Base-by-base conservation (phyloP, 805 yeast species). In the Wickerhamiella occidentalis region DNA sequence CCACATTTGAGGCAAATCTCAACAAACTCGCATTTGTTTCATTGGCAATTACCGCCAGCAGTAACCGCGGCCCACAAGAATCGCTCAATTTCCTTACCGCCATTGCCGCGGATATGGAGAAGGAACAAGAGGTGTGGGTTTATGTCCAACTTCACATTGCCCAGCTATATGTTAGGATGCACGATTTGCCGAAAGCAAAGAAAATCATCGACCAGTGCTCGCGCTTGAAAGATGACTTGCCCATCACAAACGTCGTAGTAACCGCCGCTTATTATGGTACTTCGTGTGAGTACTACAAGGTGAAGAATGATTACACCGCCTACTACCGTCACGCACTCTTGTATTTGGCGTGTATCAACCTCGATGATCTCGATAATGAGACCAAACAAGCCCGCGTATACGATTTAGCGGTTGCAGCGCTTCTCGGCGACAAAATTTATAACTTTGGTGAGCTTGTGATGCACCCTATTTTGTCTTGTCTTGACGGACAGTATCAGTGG, bases 391-490 rank as follows among this genome's bases (percentile, higher is more conserved):
- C 68, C 50, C 64, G 80, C 47, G 84, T 85, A 1, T 78, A 79
- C 59, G 94, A 90, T 56, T 75, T 90, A 56, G 75, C 90, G 52
- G 72, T 86, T 42, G 80, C 95, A 28, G 97, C 96, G 0, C 69
- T 92, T 52, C 72, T 90, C 58, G 97, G 96, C 45, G 95, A 87
- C 61, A 80, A 77, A 60, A 85, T 90, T 58, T 92, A 86, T 71
- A 92, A 90, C 68, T 92, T 92, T 66, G 97, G 97, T 47, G 98
- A 92, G 68, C 75, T 92, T 54, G 74, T 92, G 53, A 78, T 87
- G 64, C 97, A 90, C 66, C 95, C 92, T 40, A 79, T 90, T 43
- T 75, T 87, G 64, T 62, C 69, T 38, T 65, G 71, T 36, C 72
- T 82, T 38, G 72, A 68, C 47, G 64, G 76, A 37, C 69, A 69